These are phyloP conservation scores for Neolentinus lepideus DNA, from an alignment of 1,284 basidiomycete genomes.

Conservation along the genomic window DNA sequence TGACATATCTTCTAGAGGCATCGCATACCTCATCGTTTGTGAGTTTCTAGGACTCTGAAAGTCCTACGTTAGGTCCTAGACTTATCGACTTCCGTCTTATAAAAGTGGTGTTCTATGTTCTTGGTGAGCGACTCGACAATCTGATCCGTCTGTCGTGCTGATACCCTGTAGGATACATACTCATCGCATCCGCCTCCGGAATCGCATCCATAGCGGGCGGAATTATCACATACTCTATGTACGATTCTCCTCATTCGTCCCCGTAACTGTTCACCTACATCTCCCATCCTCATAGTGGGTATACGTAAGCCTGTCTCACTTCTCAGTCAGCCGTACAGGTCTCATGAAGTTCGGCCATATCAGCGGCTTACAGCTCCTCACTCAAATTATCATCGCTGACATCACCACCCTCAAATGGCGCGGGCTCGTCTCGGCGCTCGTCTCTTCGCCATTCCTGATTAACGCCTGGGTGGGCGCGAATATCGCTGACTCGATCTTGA, in stretches of 20 bases:
- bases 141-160: background rate
- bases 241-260: conserved; percentile 12
- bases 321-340: background rate
- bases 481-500: conserved; percentile 50
- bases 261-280: background rate
- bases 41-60: conserved; percentile 30
- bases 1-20: conserved; percentile 55
- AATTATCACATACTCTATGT: conserved; percentile 51
- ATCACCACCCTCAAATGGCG: conserved; percentile 77
- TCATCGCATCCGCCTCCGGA: conserved; percentile 33
- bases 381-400: conserved; percentile 75
- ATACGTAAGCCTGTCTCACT: background rate
- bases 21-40: conserved; percentile 59
- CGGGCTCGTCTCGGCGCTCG: conserved; percentile 60
- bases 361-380: conserved; percentile 60
- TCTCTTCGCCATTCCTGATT: conserved; percentile 63
- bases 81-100: background rate
- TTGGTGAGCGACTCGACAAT: background rate
- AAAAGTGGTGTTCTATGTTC: background rate
- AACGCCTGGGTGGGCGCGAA: conserved; percentile 67
- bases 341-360: background rate
- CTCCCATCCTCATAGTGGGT: background rate
- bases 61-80: background rate
- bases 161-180: conserved; percentile 20
- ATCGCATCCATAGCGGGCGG: conserved; percentile 38